phyloP scores from a whole-genome alignment of 1,139 yeast genomes.

The Suhomyces chickasaworum region DNA sequence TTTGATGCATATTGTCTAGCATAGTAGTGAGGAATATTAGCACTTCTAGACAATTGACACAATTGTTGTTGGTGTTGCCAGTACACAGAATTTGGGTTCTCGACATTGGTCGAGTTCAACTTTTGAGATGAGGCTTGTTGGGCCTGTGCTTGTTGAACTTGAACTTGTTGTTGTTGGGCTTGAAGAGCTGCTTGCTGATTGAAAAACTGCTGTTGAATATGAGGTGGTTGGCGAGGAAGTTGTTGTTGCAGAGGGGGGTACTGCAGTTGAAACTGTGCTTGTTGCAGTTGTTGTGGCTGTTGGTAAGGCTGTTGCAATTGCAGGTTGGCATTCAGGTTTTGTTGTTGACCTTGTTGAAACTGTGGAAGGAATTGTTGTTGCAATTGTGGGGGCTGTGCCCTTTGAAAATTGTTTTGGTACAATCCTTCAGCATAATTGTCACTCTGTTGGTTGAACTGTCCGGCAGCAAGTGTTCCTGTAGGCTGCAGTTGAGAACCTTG shows the following conservation, averaged over 20 bases:
- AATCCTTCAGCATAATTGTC: constrained; percentile 33
- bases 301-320: constrained; percentile 23
- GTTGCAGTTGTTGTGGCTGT: constrained; percentile 30
- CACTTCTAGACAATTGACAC: constrained; percentile 74
- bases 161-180: constrained; percentile 23
- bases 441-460: constrained; percentile 27
- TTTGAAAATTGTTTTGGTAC: constrained; percentile 33
- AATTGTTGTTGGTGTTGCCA: constrained; percentile 92
- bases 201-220: constrained; percentile 28
- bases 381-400: constrained; percentile 31
- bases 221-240: constrained; percentile 22
- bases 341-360: constrained; percentile 33
- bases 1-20: constrained; percentile 91
- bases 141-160: constrained; percentile 13
- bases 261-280: constrained; percentile 31
- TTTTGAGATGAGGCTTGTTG: constrained; percentile 20
- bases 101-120: constrained; percentile 41
- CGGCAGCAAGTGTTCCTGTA: constrained; percentile 19
- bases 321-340: constrained; percentile 24
- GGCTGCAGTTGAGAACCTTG: constrained; percentile 32
- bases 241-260: constrained; percentile 32
- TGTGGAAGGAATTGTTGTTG: constrained; percentile 30
- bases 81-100: constrained; percentile 55
- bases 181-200: constrained; percentile 24
- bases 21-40: constrained; percentile 78